phyloP scores from a whole-genome alignment of 2,329 filamentous ascomycete species.

The Clonostachys rhizophaga region DNA sequence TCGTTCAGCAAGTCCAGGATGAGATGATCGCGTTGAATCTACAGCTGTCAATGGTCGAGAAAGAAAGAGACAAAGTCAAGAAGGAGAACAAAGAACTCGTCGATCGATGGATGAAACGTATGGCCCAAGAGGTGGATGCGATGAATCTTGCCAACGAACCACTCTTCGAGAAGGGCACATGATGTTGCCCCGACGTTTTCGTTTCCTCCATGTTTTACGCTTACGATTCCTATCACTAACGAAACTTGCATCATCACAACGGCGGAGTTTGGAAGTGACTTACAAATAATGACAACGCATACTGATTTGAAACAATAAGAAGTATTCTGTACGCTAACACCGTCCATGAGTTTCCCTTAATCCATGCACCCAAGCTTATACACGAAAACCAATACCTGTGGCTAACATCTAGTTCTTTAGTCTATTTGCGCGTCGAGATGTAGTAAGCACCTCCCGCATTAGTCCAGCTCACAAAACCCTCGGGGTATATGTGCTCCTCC shows the following conservation, averaged over 20 bases:
- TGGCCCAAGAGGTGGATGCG: conserved; percentile 78
- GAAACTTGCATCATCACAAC: not conserved
- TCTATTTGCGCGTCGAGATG: conserved; percentile 72
- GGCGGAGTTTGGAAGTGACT: not conserved
- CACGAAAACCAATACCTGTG: conserved; percentile 15
- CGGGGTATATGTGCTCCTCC: conserved; percentile 55
- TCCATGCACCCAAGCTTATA: not conserved
- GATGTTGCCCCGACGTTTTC: not conserved
- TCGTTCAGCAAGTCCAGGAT: conserved; percentile 72
- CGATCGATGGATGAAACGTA: conserved; percentile 85
- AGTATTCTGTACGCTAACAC: conserved; percentile 21
- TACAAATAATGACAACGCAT: not conserved
- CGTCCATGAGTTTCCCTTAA: conserved; percentile 6
- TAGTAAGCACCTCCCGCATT: conserved; percentile 80
- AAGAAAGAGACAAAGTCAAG: conserved; percentile 66
- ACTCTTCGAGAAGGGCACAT: not conserved
- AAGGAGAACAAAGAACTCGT: conserved; percentile 86
- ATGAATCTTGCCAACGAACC: conserved; percentile 69
- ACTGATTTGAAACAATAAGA: conserved; percentile 11
- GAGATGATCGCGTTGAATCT: conserved; percentile 86
- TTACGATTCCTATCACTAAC: not conserved
- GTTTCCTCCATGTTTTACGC: not conserved
- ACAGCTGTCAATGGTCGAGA: conserved; percentile 81
- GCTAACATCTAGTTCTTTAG: not conserved
- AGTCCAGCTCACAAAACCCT: conserved; percentile 88